Evolutionary conservation across 495 filamentous ascomycete genomes (phyloP).

Genomic region (Penicillium macrosclerotiorum): DNA sequence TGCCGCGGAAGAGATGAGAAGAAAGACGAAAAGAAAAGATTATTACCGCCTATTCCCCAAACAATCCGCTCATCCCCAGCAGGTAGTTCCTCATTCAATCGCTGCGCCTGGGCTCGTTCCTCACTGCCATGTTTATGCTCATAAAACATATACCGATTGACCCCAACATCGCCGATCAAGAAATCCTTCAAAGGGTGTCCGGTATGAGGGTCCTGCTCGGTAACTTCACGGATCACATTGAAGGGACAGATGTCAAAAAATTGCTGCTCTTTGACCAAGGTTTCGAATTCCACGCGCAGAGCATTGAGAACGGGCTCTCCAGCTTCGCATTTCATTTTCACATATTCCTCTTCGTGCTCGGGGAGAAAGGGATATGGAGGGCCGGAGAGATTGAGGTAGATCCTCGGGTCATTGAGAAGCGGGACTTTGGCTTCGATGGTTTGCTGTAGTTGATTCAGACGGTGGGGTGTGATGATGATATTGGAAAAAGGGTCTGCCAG

Average conservation of each 20-base stretch:
- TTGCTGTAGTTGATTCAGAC: constrained; percentile 5
- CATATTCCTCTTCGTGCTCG: constrained; percentile 15
- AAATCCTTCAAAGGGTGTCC: constrained; percentile 12
- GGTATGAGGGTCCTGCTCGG: constrained; percentile 1
- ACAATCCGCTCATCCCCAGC: constrained; percentile 19
- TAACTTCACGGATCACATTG: constrained; percentile 22
- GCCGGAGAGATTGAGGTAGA: constrained; percentile 16
- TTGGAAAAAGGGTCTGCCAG: constrained; percentile 21
- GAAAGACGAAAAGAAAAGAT: no score
- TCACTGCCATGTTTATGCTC: constrained; percentile 13
- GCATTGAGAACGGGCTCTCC: background rate
- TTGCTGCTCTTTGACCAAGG: background rate
- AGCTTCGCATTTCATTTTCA: constrained; percentile 2
- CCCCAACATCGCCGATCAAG: constrained; percentile 20
- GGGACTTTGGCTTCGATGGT: constrained; percentile 1
- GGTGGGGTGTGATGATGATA: constrained; percentile 32
- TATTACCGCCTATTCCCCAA: constrained; percentile 27
- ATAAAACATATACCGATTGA: constrained; percentile 25
- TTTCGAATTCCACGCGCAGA: constrained; percentile 2
- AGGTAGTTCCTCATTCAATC: constrained; percentile 15
- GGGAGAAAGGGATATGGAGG: constrained; percentile 23
- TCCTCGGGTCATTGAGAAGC: constrained; percentile 19
- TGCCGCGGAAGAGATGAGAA: no score
- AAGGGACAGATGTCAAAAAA: constrained; percentile 25
- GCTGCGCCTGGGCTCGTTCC: constrained; percentile 14